Base-by-base conservation (phyloP, 768 basidiomycete genomes). In the Lactarius evosmus region DNA sequence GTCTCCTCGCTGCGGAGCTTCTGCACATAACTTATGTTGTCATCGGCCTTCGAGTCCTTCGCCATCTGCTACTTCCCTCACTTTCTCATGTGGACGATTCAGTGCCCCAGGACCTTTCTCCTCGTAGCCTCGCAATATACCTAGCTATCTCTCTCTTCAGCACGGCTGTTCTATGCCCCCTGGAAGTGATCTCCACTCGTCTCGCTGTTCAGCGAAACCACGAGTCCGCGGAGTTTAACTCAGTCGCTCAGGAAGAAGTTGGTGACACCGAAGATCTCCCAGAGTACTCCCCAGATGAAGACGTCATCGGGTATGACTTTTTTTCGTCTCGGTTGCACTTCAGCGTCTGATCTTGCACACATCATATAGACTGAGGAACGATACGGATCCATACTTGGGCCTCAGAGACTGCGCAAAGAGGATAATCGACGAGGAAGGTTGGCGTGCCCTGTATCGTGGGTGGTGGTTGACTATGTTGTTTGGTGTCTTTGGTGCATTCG, bases 151-250 rank as follows among this genome's bases (percentile, higher is more conserved):
- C 85, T 12, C 70, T 81, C 38, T 66, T 85, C 53, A 84, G 85
- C 74, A 85, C 86, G 2, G 68, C 71, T 16, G 70, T 90, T 60
- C 79, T 93, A 14, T 80, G 89, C 32, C 92, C 92, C 5, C 75
- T 94, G 30, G 92, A 94, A 71, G 91, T 94, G 32, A 87, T 93
- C 55, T 74, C 85, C 16, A 89, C 87, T 16, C 79, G 91, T 55
- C 81, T 94, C 6, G 88, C 91, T 22, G 88, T 94, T 61, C 92
- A 94, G 70, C 83, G 92, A 58, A 94, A 93, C 67, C 91, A 93
- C 67, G 84, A 87, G 7, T 85, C 87, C 17, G 76, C 85, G 6
- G 89, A 88, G 60, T 89, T 83, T 70, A 88, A 90, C 66, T 86
- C 89, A 1, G 83, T 89, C 33, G 76, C 84, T 4, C 88, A 91